Evolutionary conservation across 2,329 filamentous ascomycete species (phyloP), one percentile per base, ranked within the genome.

Genomic region (Claviceps sorghi): DNA sequence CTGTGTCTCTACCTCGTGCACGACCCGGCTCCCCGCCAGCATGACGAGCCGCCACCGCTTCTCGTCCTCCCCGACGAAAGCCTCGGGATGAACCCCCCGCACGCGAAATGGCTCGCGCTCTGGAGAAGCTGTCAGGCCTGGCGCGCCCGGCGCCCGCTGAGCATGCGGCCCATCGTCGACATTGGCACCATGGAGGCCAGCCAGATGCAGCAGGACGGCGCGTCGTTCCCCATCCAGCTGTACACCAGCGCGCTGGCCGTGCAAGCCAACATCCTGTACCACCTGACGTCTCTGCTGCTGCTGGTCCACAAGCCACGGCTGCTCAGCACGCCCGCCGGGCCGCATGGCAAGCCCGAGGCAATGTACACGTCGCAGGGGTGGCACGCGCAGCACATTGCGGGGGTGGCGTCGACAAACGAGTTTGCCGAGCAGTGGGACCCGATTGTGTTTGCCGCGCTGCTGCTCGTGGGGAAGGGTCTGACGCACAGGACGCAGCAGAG

Each of bases 401-500:
- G 63, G 3, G 49, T 62, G 6, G 60, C 58, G 15, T 51, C 58
- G 0, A 61, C 61, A 48, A 65, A 65, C 36, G 61, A 57, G 17
- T 64, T 64, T 41, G 53, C 56, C 0, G 64, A 65, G 49, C 64
- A 65, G 21, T 65, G 64, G 64, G 64, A 65, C 40, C 64, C 64
- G 1, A 58, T 65, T 3, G 54, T 64, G 2, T 51, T 66, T 17
- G 57, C 59, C 1, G 58, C 58, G 1, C 48, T 66, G 1, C 48
- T 65, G 9, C 54, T 60, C 17, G 55, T 62, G 44, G 61, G 62
- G 57, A 58, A 42, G 30, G 42, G 40, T 30, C 58, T 62, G 55
- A 62, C 61, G 34, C 60, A 64, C 50, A 34, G 50, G n/a, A 59
- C 61, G 8, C 62, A 64, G 46, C 62, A 64, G 44, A 47, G 54